Base-by-base conservation (phyloP, 1,284 basidiomycete genomes). In the Naganishia liquefaciens region DNA sequence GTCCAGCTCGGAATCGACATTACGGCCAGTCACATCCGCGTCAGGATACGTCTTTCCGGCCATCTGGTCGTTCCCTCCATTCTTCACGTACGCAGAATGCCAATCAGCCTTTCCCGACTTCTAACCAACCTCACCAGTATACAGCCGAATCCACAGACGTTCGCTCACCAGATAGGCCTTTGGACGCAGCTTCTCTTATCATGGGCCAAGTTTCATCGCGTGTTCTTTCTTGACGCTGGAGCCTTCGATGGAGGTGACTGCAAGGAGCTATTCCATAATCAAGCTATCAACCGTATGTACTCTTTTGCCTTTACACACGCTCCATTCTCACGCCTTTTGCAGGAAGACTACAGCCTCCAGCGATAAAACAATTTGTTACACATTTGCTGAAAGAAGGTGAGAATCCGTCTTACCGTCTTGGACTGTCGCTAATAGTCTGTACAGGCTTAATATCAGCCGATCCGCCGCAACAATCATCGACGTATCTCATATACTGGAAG, bases 11-110 rank as follows among this genome's bases (percentile, higher is more conserved):
- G 25, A 42, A 55, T 19, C 60, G 25, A 51, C 60, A 15, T 25
- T 62, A n/a, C 49, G 51, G 7, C 39, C 49, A 6, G 50, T 52
- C 9, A 73, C 63, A 13, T 64, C 72, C 7, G 3, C 71, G 1
- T 66, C 70, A 7, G 77, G 77, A 17, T 82, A 80, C 69, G 70
- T 70, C 30, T 80, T 74, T 54, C 83, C 82, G 0, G 73, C 80
- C 0, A 77, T 83, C 54, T 82, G 79, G 76, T 78, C 76, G n/a
- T 84, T 83, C 67, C 81, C 82, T 1, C 82, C 82, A 0, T 83
- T 84, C 76, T 84, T 81, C 74, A 83, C 83, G 70, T 78, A 40
- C 43, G 46, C 2, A 27, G 1, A 30, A 37, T 33, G n/a, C 43
- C 27, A 1, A 2, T 25, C 5, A 4, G 17, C 61, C 58, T 23